phyloP scores from a whole-genome alignment of 768 basidiomycete species.

The Fibroporia radiculosa region DNA sequence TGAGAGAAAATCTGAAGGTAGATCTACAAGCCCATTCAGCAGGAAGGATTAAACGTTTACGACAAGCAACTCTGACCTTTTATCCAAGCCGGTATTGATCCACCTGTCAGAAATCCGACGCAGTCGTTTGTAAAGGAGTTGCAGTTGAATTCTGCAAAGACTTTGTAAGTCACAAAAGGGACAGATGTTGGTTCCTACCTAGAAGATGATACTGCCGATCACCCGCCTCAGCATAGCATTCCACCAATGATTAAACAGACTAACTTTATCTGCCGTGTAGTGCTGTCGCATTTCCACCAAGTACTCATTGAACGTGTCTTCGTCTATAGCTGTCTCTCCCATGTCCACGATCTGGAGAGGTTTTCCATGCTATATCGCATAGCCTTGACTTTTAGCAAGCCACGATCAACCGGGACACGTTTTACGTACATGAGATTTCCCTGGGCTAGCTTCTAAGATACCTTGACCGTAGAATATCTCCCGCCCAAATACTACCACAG shows the following conservation, averaged over 20 bases:
- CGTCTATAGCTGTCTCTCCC: constrained; percentile 75
- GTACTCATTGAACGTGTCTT: constrained; percentile 84
- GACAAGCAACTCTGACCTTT: constrained; percentile 40
- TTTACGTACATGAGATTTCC: constrained; percentile 67
- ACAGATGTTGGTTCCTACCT: constrained; percentile 48
- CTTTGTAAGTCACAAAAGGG: neutral
- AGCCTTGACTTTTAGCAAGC: neutral
- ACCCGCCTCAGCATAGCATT: neutral
- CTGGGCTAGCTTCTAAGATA: constrained; percentile 63
- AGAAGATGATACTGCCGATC: constrained; percentile 75
- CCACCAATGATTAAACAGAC: constrained; percentile 15
- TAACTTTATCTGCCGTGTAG: constrained; percentile 86
- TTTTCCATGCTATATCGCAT: constrained; percentile 51
- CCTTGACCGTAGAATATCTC: constrained; percentile 92
- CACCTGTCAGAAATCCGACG: constrained; percentile 80
- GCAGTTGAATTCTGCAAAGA: constrained; percentile 77
- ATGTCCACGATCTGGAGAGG: constrained; percentile 67
- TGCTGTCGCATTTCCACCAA: constrained; percentile 62
- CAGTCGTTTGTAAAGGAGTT: constrained; percentile 91
- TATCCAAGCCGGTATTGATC: constrained; percentile 74
- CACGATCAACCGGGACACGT: neutral
- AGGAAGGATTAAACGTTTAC: neutral
- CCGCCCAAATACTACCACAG: constrained; percentile 77
- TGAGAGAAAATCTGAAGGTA: constrained; percentile 78
- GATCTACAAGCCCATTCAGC: constrained; percentile 33